Evolutionary conservation across 352 stramenopile species (phyloP).

Genomic region (Globisporangium orthogonon): DNA sequence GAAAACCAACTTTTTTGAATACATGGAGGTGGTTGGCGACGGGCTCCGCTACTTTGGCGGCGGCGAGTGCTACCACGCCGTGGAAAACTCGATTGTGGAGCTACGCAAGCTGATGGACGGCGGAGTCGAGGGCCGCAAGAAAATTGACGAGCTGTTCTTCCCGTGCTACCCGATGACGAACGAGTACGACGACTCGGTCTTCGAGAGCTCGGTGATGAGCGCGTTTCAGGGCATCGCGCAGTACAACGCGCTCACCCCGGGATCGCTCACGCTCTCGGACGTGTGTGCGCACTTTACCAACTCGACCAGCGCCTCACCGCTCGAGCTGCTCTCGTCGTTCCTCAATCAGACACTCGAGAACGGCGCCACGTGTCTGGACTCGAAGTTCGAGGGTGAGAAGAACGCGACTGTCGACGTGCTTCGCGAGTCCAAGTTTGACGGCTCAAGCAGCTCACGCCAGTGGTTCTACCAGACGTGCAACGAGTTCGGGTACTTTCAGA

Average conservation of each 20-base stretch:
- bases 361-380: constrained; percentile 56
- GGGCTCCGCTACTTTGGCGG: constrained; percentile 77
- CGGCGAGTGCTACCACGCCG: constrained; percentile 70
- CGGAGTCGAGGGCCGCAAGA: constrained; percentile 31
- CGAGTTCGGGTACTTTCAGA: constrained; percentile 88
- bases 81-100: constrained; percentile 48
- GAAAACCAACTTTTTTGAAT: constrained; percentile 77
- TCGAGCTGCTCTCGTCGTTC: constrained; percentile 53
- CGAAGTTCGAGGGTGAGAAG: constrained; percentile 63
- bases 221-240: constrained; percentile 76
- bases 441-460: constrained; percentile 58
- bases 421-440: constrained; percentile 55
- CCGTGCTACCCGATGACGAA: constrained; percentile 72
- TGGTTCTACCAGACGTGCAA: constrained; percentile 90
- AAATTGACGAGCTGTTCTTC: constrained; percentile 42
- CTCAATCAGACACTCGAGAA: constrained; percentile 37
- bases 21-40: constrained; percentile 85
- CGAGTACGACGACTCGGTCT: constrained; percentile 78
- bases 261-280: constrained; percentile 43
- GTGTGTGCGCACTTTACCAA: constrained; percentile 60
- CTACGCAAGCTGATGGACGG: constrained; percentile 54
- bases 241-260: constrained; percentile 57
- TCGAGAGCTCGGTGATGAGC: constrained; percentile 68
- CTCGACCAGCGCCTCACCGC: constrained; percentile 10
- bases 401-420: constrained; percentile 68